Evolutionary conservation across 805 yeast genomes (phyloP).

Genomic region (Yueomyces sp.): DNA sequence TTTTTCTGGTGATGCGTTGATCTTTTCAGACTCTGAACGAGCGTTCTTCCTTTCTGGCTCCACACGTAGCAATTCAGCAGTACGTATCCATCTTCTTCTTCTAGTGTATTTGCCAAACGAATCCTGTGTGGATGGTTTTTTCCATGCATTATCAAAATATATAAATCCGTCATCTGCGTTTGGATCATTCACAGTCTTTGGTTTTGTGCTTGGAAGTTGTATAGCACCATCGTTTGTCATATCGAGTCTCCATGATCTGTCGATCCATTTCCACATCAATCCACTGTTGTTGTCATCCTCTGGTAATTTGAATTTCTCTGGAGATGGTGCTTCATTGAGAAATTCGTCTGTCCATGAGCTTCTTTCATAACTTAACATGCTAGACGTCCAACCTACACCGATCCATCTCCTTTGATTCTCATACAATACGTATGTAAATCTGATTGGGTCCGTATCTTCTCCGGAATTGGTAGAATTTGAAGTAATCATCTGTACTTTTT

Average conservation of each 20-base stretch:
- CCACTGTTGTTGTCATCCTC: conserved; percentile 53
- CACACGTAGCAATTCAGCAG: conserved; percentile 61
- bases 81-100: conserved; percentile 90
- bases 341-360: conserved; percentile 97
- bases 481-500: conserved; percentile 22
- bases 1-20: conserved; percentile 2
- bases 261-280: conserved; percentile 91
- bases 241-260: conserved; percentile 83
- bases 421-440: conserved; percentile 77
- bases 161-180: conserved; percentile 72
- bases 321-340: conserved; percentile 67
- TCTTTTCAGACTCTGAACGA: conserved; percentile 1
- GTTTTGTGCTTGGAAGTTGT: conserved; percentile 49
- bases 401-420: conserved; percentile 97
- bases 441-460: conserved; percentile 36
- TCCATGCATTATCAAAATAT: conserved; percentile 90
- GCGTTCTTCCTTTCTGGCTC: conserved; percentile 2
- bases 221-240: conserved; percentile 79
- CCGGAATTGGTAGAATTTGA: conserved; percentile 5
- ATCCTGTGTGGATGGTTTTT: conserved; percentile 76
- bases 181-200: conserved; percentile 49
- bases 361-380: conserved; percentile 81
- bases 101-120: conserved; percentile 84
- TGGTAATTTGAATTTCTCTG: conserved; percentile 71
- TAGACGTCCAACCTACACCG: conserved; percentile 96